Conservation (phyloP, 1,284 basidiomycete species). For the Ustilago loliicola region DNA sequence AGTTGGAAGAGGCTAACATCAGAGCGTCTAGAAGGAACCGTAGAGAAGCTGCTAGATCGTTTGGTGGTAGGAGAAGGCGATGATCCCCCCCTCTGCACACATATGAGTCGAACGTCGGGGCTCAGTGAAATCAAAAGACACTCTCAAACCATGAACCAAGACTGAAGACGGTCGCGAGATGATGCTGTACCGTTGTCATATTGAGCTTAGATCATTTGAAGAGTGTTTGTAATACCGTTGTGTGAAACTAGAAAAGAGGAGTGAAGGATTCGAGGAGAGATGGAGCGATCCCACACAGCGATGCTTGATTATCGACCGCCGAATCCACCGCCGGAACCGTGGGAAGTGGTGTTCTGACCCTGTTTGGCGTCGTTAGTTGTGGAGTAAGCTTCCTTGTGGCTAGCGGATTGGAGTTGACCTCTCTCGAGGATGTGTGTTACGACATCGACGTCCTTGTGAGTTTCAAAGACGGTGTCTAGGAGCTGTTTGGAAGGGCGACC, state of each 20-base stretch:
- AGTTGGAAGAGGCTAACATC: slow-evolving; percentile 60
- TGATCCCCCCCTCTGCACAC: not conserved
- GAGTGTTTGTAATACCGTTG: slow-evolving; percentile 18
- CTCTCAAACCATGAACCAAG: too few species aligned
- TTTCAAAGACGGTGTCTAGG: slow-evolving; percentile 70
- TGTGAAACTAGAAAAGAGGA: not conserved
- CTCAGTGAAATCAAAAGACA: not conserved
- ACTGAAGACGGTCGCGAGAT: not conserved
- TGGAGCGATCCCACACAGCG: too few species aligned
- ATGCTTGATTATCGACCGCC: slow-evolving; percentile 55
- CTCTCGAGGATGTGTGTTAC: slow-evolving; percentile 67
- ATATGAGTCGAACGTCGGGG: too few species aligned
- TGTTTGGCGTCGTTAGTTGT: slow-evolving; percentile 63
- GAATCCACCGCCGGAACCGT: slow-evolving; percentile 40
- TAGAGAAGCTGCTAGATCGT: slow-evolving; percentile 51
- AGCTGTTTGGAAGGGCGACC: slow-evolving; percentile 70
- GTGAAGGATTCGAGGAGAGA: not conserved
- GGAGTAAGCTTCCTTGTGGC: slow-evolving; percentile 57
- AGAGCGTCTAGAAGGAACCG: slow-evolving; percentile 58
- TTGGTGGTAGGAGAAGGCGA: slow-evolving; percentile 26
- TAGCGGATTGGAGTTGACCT: slow-evolving; percentile 63
- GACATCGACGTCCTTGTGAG: slow-evolving; percentile 68
- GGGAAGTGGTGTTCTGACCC: slow-evolving; percentile 39
- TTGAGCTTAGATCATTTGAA: not conserved
- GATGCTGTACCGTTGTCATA: not conserved